A percentile compares a stretch with the other conserved stretches of the same genome.
phyloP scores from a whole-genome alignment of 148 eudicot species.

The Silene conica region DNA sequence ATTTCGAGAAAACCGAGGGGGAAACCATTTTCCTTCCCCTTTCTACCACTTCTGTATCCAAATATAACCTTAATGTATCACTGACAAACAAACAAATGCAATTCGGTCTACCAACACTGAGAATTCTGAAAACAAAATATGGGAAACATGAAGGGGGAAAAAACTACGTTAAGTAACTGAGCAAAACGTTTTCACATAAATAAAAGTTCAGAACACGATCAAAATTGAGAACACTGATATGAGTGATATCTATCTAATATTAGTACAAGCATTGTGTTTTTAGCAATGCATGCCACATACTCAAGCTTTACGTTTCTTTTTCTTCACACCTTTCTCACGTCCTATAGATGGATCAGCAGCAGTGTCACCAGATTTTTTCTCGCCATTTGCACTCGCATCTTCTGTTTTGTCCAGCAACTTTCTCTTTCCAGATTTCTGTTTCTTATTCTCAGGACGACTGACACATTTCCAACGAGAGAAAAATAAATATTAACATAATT shows the following conservation, averaged over 20 bases:
- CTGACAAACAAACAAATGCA: too few species aligned
- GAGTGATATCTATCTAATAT: too few species aligned
- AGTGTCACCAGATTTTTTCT: slow-evolving; percentile 1
- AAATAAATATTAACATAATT: not conserved
- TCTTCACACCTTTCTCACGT: slow-evolving; percentile 14
- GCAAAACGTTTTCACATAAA: too few species aligned
- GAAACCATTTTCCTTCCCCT: too few species aligned
- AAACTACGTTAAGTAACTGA: too few species aligned
- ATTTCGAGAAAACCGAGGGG: too few species aligned
- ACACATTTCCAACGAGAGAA: not conserved
- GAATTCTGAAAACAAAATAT: too few species aligned
- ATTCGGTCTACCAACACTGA: too few species aligned
- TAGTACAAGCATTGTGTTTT: not conserved
- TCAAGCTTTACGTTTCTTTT: slow-evolving; percentile 29
- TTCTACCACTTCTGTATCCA: too few species aligned
- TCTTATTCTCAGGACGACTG: slow-evolving; percentile 25
- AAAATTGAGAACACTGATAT: slow-evolving; percentile 11
- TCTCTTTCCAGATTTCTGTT: slow-evolving; percentile 16
- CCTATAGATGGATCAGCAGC: not conserved
- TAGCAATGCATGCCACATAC: not conserved
- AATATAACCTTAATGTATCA: too few species aligned
- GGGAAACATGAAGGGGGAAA: too few species aligned
- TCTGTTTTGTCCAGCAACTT: slow-evolving; percentile 18
- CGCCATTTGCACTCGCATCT: slow-evolving; percentile 14
- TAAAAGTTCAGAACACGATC: not conserved